phyloP scores from a whole-genome alignment of 208 protist species.

The Herpetomonas muscarum region DNA sequence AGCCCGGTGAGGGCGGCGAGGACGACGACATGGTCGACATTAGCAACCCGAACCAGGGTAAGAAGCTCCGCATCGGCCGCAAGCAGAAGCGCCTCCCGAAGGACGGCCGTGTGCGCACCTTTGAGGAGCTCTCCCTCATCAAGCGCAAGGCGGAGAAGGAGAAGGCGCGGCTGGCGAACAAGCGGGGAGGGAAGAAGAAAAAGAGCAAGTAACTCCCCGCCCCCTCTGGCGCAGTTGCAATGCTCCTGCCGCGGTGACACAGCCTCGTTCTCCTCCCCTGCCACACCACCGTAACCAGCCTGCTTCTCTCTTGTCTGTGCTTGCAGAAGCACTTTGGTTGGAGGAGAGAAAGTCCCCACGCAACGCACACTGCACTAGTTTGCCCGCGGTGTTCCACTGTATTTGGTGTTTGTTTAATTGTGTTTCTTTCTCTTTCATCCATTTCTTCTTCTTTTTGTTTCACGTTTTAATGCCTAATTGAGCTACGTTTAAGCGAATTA shows the following conservation, averaged over 20 bases:
- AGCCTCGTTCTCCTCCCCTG: no score
- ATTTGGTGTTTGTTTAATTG: not conserved
- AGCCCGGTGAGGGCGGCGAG: constrained; percentile 25
- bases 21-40: constrained; percentile 77
- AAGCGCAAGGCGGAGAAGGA: constrained; percentile 83
- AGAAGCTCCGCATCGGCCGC: constrained; percentile 85
- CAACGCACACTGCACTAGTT: no score
- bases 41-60: constrained; percentile 88
- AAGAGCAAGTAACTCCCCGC: constrained; percentile 21
- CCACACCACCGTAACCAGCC: no score
- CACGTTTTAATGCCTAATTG: no score
- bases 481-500: no score
- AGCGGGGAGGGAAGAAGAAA: constrained; percentile 35
- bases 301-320: no score
- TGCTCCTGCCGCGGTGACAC: no score
- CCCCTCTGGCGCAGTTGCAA: no score
- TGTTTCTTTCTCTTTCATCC: not conserved
- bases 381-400: not conserved
- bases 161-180: constrained; percentile 60
- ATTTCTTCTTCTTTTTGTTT: not conserved
- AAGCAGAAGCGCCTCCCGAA: constrained; percentile 83
- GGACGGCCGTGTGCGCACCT: constrained; percentile 81
- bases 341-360: no score
- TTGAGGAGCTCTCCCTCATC: constrained; percentile 79
- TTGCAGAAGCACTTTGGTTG: no score